These are phyloP conservation scores for Talaromyces sp. DNA, from an alignment of 2,329 filamentous ascomycete species.

Conservation along the genomic window DNA sequence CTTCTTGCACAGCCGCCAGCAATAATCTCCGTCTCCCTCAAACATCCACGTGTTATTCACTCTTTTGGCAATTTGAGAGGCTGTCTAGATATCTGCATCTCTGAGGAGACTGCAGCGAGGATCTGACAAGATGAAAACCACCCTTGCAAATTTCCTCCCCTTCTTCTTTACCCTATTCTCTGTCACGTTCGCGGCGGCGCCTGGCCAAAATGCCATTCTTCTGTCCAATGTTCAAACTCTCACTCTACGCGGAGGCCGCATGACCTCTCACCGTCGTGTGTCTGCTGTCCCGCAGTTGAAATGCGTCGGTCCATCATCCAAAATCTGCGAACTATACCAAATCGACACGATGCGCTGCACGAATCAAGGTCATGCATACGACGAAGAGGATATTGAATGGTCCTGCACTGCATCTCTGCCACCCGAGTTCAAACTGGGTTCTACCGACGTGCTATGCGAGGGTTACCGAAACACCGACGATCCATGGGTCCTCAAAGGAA, in stretches of 20 bases:
- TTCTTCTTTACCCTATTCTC: constrained; percentile 16
- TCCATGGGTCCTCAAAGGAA: constrained; percentile 81
- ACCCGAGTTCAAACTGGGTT: constrained; percentile 66
- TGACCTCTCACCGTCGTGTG: constrained; percentile 72
- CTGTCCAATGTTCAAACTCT: constrained; percentile 68
- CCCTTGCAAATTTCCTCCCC: background rate
- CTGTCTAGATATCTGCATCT: background rate
- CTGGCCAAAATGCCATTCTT: constrained; percentile 49
- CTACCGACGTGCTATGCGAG: constrained; percentile 88
- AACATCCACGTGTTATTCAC: background rate
- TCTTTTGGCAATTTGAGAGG: background rate
- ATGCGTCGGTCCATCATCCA: constrained; percentile 62
- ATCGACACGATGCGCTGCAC: constrained; percentile 83
- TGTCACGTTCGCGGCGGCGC: constrained; percentile 17
- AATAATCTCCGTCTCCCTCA: background rate
- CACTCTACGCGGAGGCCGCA: constrained; percentile 64
- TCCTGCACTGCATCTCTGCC: constrained; percentile 68
- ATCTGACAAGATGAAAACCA: constrained; percentile 1
- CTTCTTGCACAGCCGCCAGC: background rate
- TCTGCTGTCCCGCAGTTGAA: constrained; percentile 70
- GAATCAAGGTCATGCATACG: constrained; percentile 78
- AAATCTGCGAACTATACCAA: constrained; percentile 63
- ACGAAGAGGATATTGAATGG: constrained; percentile 80
- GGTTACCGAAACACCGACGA: constrained; percentile 75
- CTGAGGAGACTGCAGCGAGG: background rate